Base-by-base conservation (phyloP, 768 basidiomycete species). In the Phanerochaete sordida region DNA sequence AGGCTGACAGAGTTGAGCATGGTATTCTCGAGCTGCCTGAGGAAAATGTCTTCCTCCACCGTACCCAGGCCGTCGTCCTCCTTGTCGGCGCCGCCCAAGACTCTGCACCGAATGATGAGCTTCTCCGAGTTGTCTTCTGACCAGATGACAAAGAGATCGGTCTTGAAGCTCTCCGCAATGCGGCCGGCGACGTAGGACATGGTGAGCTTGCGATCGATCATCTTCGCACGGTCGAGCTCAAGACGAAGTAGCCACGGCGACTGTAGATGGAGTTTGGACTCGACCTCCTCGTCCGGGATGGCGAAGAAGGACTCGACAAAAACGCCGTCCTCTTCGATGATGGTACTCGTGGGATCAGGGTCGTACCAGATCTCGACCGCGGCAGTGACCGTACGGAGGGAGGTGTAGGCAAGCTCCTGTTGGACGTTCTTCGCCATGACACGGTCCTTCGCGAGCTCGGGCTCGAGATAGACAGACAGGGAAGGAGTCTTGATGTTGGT, bases 221-320 rank as follows among this genome's bases (percentile, higher is more conserved):
- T 97, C 77, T 96, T 94, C 2, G 91, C 88, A 65, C 96, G 92
- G 72, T 98, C 97, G 57, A 99, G 85, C 69, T 96, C 96, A 47
- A 98, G 84, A 75, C 97, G 94, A 23, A 99, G 86, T 21, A 99
- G 79, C 97, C 97, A 99, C 0, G 95, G 95, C 1, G 97, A 98
- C 71, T 95, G 93, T 1, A 94, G 79, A 64, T 93, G 89, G 2
- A 97, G 77, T 69, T 96, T 96, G 21, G 84, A 81, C 71, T 96
- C 93, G 60, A 96, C 89, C 52, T 95, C 93, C 70, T 98, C 95
- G 67, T 98, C 97, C 6, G 97, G 97, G 70, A 98, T 98, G 57
- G 95, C 96, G 73, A 98, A 99, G 91, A 98, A 98, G 0, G 95
- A 95, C 69, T 97, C 93, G 58, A 99, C 97, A 70, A 99, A 98